Evolutionary conservation across 78 protist species (phyloP).

Genomic region (Emiliania huxleyi): DNA sequence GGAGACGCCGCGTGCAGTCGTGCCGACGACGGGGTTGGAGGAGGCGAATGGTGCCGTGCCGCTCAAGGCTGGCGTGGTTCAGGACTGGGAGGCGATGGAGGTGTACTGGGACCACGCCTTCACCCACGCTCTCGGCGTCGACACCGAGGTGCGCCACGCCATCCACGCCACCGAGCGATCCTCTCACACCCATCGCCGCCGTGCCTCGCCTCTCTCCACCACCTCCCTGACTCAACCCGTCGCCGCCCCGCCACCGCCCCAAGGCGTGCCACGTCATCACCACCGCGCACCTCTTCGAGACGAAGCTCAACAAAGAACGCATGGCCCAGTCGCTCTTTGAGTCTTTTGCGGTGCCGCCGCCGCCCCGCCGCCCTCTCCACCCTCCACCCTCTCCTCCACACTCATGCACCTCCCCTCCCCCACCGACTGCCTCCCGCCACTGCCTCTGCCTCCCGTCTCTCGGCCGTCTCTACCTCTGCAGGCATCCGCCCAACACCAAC

Average conservation of each 20-base stretch:
- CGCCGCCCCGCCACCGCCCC: too few relatives aligned
- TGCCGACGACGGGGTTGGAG: neutral
- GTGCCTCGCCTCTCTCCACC: too few relatives aligned
- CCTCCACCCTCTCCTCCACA: too few relatives aligned
- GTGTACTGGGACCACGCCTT: constrained; percentile 2
- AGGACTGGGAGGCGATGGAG: neutral
- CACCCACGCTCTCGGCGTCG: neutral
- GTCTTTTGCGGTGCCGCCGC: neutral
- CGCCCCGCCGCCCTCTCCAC: too few relatives aligned
- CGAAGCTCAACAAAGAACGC: neutral
- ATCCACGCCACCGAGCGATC: neutral
- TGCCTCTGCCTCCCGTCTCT: too few relatives aligned
- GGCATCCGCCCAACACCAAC: too few relatives aligned
- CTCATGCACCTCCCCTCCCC: too few relatives aligned
- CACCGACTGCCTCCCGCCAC: too few relatives aligned
- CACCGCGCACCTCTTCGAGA: neutral
- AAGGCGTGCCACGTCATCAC: neutral
- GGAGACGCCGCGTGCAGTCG: neutral
- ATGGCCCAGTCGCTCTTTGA: neutral
- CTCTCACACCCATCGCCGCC: too few relatives aligned
- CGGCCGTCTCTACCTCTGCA: too few relatives aligned
- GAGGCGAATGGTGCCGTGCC: neutral
- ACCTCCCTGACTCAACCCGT: too few relatives aligned
- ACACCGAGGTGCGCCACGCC: neutral
- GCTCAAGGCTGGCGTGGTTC: neutral